These are phyloP conservation scores for Spergularia marina DNA, from an alignment of 148 eudicot species.

Conservation along the genomic window DNA sequence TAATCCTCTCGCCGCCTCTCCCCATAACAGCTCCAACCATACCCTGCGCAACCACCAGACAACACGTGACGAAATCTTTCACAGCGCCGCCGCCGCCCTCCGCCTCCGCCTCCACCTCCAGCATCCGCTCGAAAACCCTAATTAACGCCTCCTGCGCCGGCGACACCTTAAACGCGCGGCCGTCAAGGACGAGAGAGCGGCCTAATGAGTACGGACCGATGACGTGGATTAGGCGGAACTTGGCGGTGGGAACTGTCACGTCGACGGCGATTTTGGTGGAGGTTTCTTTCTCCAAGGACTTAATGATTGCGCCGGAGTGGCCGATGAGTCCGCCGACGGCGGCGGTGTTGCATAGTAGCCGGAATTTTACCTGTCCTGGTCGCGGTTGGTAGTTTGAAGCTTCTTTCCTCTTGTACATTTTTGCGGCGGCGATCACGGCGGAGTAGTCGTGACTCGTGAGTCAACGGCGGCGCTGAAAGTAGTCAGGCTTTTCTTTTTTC, in stretches of 20 bases:
- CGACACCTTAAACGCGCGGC: constrained; percentile 23
- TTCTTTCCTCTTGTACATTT: background rate
- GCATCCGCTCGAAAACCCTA: constrained; percentile 50
- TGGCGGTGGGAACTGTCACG: constrained; percentile 22
- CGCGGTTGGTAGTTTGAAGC: background rate
- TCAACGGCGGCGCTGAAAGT: too few relatives aligned
- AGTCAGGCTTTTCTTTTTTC: too few relatives aligned
- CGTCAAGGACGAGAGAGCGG: constrained; percentile 7
- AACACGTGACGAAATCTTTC: constrained; percentile 23
- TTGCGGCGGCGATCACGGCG: too few relatives aligned
- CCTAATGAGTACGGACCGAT: constrained; percentile 19
- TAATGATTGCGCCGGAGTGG: constrained; percentile 36
- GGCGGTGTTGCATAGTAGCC: constrained; percentile 39
- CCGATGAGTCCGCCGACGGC: constrained; percentile 52
- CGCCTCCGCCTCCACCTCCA: constrained; percentile 19
- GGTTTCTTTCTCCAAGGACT: constrained; percentile 31
- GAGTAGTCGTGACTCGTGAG: too few relatives aligned
- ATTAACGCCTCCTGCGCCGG: constrained; percentile 43
- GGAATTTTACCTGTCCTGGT: constrained; percentile 35
- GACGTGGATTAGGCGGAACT: constrained; percentile 38
- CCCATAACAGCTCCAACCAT: constrained; percentile 44
- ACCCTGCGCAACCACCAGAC: constrained; percentile 31
- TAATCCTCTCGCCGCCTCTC: constrained; percentile 33
- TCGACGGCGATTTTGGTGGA: constrained; percentile 33
- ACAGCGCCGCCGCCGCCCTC: background rate